phyloP scores from a whole-genome alignment of 202 grass and related monocot genomes.

The Elaeis oleifera region DNA sequence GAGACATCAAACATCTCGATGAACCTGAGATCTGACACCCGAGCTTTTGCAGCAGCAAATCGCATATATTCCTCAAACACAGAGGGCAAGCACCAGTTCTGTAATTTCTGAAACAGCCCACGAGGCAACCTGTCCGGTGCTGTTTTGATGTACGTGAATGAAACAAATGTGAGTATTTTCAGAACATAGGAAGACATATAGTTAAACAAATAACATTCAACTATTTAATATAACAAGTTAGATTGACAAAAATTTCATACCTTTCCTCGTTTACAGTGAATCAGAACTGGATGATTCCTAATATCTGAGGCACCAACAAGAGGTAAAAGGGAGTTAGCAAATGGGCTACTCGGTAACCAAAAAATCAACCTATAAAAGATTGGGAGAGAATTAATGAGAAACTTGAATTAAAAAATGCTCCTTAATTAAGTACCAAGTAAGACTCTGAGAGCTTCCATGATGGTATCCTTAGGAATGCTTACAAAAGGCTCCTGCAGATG shows the following conservation, averaged over 20 bases:
- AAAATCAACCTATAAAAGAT: background rate
- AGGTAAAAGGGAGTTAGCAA: background rate
- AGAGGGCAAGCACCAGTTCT: slow-evolving; percentile 14
- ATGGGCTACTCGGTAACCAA: background rate
- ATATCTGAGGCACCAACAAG: slow-evolving; percentile 1
- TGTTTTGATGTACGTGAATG: background rate
- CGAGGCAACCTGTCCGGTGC: slow-evolving; percentile 21
- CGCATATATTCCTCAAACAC: slow-evolving; percentile 13
- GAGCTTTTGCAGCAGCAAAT: slow-evolving; percentile 2
- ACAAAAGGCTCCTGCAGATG: slow-evolving; percentile 17
- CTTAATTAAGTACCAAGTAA: slow-evolving; percentile 20
- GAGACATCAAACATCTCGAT: slow-evolving; percentile 11
- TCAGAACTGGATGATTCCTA: slow-evolving; percentile 22
- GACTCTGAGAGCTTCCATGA: slow-evolving; percentile 20
- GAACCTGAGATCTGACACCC: slow-evolving; percentile 7
- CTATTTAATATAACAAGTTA: too few species aligned
- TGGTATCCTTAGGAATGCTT: slow-evolving; percentile 10
- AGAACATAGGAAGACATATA: too few species aligned
- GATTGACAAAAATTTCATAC: background rate
- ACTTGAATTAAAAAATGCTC: background rate
- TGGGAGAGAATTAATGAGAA: background rate
- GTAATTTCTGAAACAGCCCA: slow-evolving; percentile 26
- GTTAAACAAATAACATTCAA: too few species aligned
- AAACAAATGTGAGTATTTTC: background rate
- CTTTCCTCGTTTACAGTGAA: slow-evolving; percentile 28